Evolutionary conservation across 352 stramenopile species (phyloP).

Genomic region (Thraustochytrium sp.): DNA sequence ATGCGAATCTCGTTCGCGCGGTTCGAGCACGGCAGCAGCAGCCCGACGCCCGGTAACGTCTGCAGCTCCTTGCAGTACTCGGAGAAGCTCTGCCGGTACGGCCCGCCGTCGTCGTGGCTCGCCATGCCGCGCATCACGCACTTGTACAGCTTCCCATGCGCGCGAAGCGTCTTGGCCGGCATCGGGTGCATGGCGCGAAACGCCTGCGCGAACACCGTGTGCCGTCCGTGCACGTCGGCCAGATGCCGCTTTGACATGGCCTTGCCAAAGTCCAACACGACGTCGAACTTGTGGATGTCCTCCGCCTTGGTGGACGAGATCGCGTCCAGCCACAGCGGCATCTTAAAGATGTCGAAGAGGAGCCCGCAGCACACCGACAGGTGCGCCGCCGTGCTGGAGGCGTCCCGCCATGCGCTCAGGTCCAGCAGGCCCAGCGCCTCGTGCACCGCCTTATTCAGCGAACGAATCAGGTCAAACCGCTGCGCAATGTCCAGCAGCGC

Average conservation of each 20-base stretch:
- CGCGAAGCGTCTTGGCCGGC: conserved; percentile 63
- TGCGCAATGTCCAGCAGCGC: conserved; percentile 18
- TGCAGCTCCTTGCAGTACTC: conserved; percentile 51
- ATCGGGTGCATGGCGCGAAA: conserved; percentile 68
- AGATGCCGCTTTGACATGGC: conserved; percentile 68
- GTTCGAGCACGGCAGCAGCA: conserved; percentile 80
- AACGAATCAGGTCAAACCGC: conserved; percentile 15
- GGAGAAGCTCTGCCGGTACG: conserved; percentile 37
- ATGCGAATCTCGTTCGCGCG: conserved; percentile 74
- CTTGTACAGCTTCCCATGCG: conserved; percentile 63
- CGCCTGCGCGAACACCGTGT: conserved; percentile 71
- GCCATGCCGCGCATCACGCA: conserved; percentile 29
- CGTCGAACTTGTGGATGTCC: conserved; percentile 57
- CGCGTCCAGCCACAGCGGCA: conserved; percentile 63
- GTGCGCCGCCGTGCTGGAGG: background rate
- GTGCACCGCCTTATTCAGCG: conserved; percentile 18
- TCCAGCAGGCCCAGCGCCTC: conserved; percentile 22
- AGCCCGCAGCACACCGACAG: conserved; percentile 49
- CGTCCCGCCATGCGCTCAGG: conserved; percentile 22
- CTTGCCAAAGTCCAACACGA: conserved; percentile 70
- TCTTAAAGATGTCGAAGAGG: conserved; percentile 68
- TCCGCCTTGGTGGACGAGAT: conserved; percentile 57
- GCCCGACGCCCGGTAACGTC: conserved; percentile 51
- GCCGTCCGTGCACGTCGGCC: conserved; percentile 60
- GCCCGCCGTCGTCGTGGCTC: conserved; percentile 44